Evolutionary conservation across 202 grass and related monocot genomes (phyloP), one percentile per base, ranked within the genome.

Genomic region (Brachypodium distachyon): DNA sequence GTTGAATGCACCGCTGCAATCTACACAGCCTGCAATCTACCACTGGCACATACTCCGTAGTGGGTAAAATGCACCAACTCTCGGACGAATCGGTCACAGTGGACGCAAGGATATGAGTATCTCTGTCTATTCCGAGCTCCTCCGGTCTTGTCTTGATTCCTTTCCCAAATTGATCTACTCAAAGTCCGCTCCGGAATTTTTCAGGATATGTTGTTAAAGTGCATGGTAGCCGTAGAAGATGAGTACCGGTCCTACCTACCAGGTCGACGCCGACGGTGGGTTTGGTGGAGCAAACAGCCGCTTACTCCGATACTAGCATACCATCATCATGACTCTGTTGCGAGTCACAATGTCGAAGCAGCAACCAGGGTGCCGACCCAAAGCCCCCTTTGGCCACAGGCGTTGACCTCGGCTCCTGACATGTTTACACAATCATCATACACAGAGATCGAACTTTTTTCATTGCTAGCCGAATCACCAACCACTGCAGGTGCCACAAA

Each of bases 231-330:
- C 67, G 19, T 44, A n/a, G 42, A 69, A 21, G 61, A 44, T 51
- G 68, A 67, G 40, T 21, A 43, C 41, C 12, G n/a, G n/a, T n/a
- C n/a, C n/a, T n/a, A 73, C 74, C 69, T 47, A 39, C 27, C 65
- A 12, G 11, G 5, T 14, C 70, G 19, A 28, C 13, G 5, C 10
- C 70, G 19, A 28, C 13, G 59, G 51, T 75, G 80, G 61, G 80
- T 79, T 79, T 26, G 85, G 85, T 79, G 80, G 43, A 78, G 60
- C 80, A 43, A 78, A 54, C 74, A 28, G 12, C 42, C 52, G 58
- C 55, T 56, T 53, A 32, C 28, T 65, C 33, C 62, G 18, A 43
- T 7, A 12, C 23, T 0, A 63, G 9, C 11, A 0, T 25, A 25
- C 2, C 10, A 4, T 17, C 34, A 57, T 55, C 34, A 57, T 55